Base-by-base conservation (phyloP, 805 yeast species). In the Yarrowia bubula region DNA sequence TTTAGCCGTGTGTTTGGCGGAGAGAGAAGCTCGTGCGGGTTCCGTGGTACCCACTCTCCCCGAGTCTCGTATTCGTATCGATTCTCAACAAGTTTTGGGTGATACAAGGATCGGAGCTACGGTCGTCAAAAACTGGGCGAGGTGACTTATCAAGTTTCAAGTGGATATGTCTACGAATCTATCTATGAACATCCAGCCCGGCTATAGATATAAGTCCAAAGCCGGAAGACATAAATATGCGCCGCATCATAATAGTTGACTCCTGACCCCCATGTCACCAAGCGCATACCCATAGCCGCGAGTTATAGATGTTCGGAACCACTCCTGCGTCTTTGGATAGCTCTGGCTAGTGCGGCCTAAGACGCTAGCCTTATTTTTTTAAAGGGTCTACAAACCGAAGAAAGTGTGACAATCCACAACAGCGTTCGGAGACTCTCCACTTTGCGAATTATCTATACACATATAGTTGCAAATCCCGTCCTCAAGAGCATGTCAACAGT, bases 301-400 rank as follows among this genome's bases (percentile, higher is more conserved):
- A 32, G 41, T 48, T 48, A 35, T 33, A 48, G 55, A 48, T 35
- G 55, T 35, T 47, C 41, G 55, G 41, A 33, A 35, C 41, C 41
- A 48, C 55, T 48, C 55, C 41, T 48, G 55, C 41, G 55, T 48
- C 41, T 48, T 8, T 17, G 41, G 11, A 48, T 17, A 48, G 31
- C 15, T n/a, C 39, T 11, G 41, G 33, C 32, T 48, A 48, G 55
- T 1, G 10, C 17, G 15, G 32, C 17, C 15, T 35, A 48, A 33
- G 17, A 11, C 28, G 15, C 53, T 33, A 48, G 39, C 31, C 39
- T 33, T 32, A 48, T 48, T 33, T 48, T 33, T 43, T 17, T 32
- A 33, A 48, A 48, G 53, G 53, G 53, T 48, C 53, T 48, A n/a
- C 39, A 17, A 33, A 15, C 53, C 51, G 51, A 47, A 17, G 41